These are phyloP conservation scores for Poterioochromonas sp. DNA, from an alignment of 352 stramenopile species.

Conservation along the genomic window DNA sequence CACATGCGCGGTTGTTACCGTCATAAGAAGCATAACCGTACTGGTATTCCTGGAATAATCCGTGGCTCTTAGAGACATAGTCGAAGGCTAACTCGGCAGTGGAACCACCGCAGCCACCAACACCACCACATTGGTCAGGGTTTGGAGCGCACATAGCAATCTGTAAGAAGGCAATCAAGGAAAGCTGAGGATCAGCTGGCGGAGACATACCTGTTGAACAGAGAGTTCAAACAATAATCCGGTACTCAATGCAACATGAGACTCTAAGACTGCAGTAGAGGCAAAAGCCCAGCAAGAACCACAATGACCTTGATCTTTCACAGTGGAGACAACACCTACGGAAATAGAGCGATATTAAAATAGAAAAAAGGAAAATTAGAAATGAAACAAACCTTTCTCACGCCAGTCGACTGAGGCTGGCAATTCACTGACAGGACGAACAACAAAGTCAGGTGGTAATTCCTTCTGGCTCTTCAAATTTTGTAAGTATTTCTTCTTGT, in stretches of 20 bases:
- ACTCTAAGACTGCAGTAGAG: conserved; percentile 51
- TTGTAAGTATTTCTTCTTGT: background rate
- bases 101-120: conserved; percentile 52
- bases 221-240: conserved; percentile 50
- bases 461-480: background rate
- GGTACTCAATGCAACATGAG: conserved; percentile 53
- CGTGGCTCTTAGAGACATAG: conserved; percentile 43
- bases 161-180: background rate
- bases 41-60: conserved; percentile 49
- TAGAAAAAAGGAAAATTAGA: conserved; percentile 49
- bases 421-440: background rate
- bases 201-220: conserved; percentile 43
- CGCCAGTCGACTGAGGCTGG: conserved; percentile 1
- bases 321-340: conserved; percentile 45
- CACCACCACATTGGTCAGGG: conserved; percentile 56
- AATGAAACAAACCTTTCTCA: conserved; percentile 46
- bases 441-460: background rate
- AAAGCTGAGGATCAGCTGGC: background rate
- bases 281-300: conserved; percentile 64
- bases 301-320: conserved; percentile 58
- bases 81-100: conserved; percentile 54
- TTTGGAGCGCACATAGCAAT: conserved; percentile 57
- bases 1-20: conserved; percentile 44
- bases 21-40: conserved; percentile 49
- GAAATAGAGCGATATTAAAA: conserved; percentile 31